Evolutionary conservation across 306 rosid genomes (phyloP).

Genomic region (Myrica gale): DNA sequence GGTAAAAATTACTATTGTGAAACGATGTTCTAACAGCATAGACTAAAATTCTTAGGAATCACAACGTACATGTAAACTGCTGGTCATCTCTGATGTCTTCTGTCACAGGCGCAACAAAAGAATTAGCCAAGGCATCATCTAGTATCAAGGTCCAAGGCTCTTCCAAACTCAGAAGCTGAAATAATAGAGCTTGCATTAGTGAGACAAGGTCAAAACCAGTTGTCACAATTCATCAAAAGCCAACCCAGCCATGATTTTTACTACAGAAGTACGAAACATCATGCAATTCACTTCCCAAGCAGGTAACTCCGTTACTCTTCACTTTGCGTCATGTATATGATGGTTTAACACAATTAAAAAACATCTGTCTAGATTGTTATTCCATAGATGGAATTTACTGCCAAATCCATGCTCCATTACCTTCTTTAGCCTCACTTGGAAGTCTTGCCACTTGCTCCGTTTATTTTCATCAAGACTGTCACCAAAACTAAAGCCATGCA

Average conservation of each 20-base stretch:
- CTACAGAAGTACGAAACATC: background rate
- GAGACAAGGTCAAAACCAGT: slow-evolving; percentile 11
- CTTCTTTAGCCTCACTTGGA: slow-evolving; percentile 62
- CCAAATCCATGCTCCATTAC: slow-evolving; percentile 36
- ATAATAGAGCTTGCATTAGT: slow-evolving; percentile 9
- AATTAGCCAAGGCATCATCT: slow-evolving; percentile 91
- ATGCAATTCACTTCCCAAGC: background rate
- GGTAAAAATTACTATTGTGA: background rate
- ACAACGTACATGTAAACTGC: slow-evolving; percentile 73
- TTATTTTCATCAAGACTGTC: slow-evolving; percentile 77
- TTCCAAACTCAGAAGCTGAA: slow-evolving; percentile 78
- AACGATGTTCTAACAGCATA: background rate
- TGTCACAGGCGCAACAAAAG: slow-evolving; percentile 86
- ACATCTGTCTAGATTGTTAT: background rate
- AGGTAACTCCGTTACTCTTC: too few relatives aligned
- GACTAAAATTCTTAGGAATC: background rate
- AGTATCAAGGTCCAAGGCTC: slow-evolving; percentile 83
- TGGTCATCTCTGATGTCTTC: slow-evolving; percentile 78
- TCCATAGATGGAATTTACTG: background rate
- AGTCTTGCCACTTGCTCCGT: slow-evolving; percentile 74
- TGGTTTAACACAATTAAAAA: background rate
- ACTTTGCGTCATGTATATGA: background rate
- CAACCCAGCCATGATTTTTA: slow-evolving; percentile 7
- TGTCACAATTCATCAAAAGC: background rate
- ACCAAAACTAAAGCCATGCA: slow-evolving; percentile 89